Evolutionary conservation across 176 grass and related monocot genomes (phyloP).

Genomic region (Triticum timopheevii): DNA sequence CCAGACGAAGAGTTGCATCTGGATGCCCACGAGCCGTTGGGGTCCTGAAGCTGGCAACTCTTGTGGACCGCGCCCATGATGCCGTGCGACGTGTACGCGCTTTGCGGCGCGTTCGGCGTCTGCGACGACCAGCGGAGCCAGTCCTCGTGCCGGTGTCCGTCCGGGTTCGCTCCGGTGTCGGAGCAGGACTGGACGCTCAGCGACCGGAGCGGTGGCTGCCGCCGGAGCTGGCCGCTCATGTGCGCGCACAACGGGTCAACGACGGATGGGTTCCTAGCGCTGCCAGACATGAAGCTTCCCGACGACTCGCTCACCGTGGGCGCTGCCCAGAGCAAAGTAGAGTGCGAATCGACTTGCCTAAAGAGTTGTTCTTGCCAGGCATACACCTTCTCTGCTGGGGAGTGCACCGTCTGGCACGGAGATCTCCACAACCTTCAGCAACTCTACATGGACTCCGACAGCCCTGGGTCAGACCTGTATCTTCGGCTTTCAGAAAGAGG

Average conservation of each 20-base stretch:
- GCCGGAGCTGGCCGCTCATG: neutral
- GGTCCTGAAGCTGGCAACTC: too few species aligned
- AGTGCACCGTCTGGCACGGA: too few species aligned
- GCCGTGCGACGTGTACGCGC: too few species aligned
- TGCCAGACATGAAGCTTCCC: neutral
- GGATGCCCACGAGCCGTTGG: too few species aligned
- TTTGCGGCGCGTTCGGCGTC: too few species aligned
- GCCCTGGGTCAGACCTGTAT: too few species aligned
- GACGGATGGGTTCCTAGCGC: neutral
- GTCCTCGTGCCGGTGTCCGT: conserved; percentile 17
- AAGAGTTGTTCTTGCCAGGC: conserved; percentile 29
- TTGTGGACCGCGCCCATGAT: too few species aligned
- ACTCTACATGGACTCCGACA: too few species aligned
- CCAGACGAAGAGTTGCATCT: neutral
- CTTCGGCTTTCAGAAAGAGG: too few species aligned
- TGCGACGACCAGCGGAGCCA: too few species aligned
- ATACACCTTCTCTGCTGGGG: conserved; percentile 1
- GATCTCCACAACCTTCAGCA: too few species aligned
- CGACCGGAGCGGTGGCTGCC: conserved; percentile 16
- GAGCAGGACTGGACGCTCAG: neutral
- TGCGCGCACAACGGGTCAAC: neutral
- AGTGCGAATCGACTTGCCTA: neutral
- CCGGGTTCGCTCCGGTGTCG: neutral
- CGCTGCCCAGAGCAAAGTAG: neutral
- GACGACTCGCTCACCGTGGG: neutral